Evolutionary conservation across 2,329 filamentous ascomycete species (phyloP).

Genomic region (Botrytis aclada): DNA sequence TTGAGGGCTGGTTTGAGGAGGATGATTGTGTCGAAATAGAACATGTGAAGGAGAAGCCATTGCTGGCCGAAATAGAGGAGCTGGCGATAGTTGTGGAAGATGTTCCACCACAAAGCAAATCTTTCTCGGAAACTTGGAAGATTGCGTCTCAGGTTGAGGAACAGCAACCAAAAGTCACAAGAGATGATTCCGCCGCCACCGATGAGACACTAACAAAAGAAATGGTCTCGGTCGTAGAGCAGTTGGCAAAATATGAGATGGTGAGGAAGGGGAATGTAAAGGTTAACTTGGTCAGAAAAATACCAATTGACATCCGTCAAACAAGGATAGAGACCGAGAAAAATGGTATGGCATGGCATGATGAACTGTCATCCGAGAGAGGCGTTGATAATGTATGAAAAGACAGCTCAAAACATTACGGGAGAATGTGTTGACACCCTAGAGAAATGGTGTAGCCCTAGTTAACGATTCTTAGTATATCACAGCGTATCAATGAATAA

Average conservation of each 20-base stretch:
- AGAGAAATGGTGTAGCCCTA: background rate
- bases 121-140: background rate
- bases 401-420: background rate
- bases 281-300: background rate
- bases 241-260: background rate
- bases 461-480: background rate
- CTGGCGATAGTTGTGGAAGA: background rate
- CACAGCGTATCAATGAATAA: background rate
- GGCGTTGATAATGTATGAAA: background rate
- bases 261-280: background rate
- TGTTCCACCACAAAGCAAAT: too few species aligned
- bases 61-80: conserved; percentile 9
- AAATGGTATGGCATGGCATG: background rate
- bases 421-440: background rate
- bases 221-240: background rate
- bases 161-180: background rate
- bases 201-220: background rate
- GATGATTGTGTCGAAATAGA: background rate
- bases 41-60: background rate
- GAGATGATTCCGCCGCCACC: background rate
- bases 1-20: conserved; percentile 1
- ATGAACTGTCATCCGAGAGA: background rate
- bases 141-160: background rate
- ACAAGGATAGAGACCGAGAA: background rate
- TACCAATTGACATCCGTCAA: accelerated